These are phyloP conservation scores for Boletus rufocinnamomeus DNA, from an alignment of 768 basidiomycete species.

Conservation along the genomic window DNA sequence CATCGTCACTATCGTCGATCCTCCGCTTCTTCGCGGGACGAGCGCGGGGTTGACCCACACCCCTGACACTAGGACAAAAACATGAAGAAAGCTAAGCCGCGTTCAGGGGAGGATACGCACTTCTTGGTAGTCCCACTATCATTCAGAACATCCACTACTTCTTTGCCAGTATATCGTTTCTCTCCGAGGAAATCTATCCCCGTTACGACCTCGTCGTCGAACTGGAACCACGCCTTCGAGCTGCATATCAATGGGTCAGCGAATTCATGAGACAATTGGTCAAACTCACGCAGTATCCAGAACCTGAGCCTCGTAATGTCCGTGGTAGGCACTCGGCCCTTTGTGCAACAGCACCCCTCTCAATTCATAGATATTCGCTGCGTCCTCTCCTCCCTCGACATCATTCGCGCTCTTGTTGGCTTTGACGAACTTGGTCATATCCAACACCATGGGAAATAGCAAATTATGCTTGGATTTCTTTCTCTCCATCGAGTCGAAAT, in stretches of 20 bases:
- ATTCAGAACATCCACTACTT: conserved; percentile 32
- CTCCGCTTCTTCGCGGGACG: conserved; percentile 50
- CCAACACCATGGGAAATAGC: conserved; percentile 69
- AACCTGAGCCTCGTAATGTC: conserved; percentile 87
- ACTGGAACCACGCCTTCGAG: conserved; percentile 80
- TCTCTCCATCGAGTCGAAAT: conserved; percentile 72
- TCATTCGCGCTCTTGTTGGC: conserved; percentile 28
- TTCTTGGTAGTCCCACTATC: conserved; percentile 29
- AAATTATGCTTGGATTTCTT: conserved; percentile 86
- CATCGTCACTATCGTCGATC: conserved; percentile 63
- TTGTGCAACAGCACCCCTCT: conserved; percentile 87
- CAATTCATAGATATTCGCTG: conserved; percentile 67
- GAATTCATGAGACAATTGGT: neutral
- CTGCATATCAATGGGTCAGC: conserved; percentile 38
- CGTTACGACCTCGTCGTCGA: conserved; percentile 87
- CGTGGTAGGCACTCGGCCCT: conserved; percentile 89
- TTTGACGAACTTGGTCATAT: conserved; percentile 68
- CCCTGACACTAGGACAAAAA: conserved; percentile 19
- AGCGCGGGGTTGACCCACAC: conserved; percentile 35
- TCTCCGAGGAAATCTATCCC: conserved; percentile 57
- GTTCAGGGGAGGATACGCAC: conserved; percentile 21
- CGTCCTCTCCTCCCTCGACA: conserved; percentile 17
- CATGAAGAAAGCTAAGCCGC: neutral
- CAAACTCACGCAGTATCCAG: conserved; percentile 63
- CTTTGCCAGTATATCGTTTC: conserved; percentile 37